Evolutionary conservation across 345 rosid genomes (phyloP).

Genomic region (Gynandropsis gynandra): DNA sequence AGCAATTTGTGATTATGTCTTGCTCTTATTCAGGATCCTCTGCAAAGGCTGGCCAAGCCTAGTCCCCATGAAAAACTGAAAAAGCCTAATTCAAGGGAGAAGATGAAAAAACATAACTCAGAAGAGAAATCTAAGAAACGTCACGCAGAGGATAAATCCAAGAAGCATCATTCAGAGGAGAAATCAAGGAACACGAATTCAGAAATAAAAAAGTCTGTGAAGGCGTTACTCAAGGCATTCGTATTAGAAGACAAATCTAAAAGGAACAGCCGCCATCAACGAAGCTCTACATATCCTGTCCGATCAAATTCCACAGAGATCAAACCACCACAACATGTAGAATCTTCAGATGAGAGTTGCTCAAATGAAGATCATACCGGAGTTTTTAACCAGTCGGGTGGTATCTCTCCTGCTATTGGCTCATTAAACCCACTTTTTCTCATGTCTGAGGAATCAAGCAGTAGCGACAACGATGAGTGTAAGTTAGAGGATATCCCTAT

Average conservation of each 20-base stretch:
- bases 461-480: conserved; percentile 26
- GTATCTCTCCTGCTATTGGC: conserved; percentile 22
- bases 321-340: conserved; percentile 22
- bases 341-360: conserved; percentile 20
- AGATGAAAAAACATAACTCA: conserved; percentile 23
- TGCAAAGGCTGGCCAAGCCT: neutral
- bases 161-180: conserved; percentile 19
- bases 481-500: conserved; percentile 12
- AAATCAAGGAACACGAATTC: conserved; percentile 21
- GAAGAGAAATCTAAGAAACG: conserved; percentile 16
- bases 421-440: conserved; percentile 23
- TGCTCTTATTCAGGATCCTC: conserved; percentile 18
- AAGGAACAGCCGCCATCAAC: conserved; percentile 45
- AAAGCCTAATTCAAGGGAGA: conserved; percentile 17
- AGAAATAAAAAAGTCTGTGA: conserved; percentile 44
- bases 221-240: conserved; percentile 52
- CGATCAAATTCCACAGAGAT: conserved; percentile 22
- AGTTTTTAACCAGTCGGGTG: conserved; percentile 13
- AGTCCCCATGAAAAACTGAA: conserved; percentile 1
- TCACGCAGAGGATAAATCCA: conserved; percentile 21
- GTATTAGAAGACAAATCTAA: conserved; percentile 45
- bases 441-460: conserved; percentile 30
- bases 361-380: conserved; percentile 19
- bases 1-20: neutral
- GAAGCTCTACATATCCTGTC: conserved; percentile 45